phyloP scores from a whole-genome alignment of 805 yeast genomes.

The Spathaspora hagerdaliae region DNA sequence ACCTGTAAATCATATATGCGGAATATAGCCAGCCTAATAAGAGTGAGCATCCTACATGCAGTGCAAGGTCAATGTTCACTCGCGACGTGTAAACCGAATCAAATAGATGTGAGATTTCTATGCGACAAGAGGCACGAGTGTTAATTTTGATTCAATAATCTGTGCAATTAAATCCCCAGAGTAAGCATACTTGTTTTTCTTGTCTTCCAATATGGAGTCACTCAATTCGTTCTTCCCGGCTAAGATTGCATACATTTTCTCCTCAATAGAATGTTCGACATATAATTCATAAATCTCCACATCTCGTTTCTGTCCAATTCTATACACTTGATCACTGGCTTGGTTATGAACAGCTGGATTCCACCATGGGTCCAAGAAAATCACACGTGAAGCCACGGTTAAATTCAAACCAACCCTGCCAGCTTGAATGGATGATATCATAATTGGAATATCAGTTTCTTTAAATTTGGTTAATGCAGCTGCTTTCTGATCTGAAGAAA shows the following conservation, averaged over 20 bases:
- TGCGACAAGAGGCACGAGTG: no score
- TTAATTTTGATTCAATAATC: no score
- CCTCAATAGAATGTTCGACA: slow-evolving; percentile 73
- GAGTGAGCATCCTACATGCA: no score
- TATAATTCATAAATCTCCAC: slow-evolving; percentile 75
- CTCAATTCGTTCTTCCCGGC: slow-evolving; percentile 54
- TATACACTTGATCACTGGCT: slow-evolving; percentile 83
- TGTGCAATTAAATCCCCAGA: no score
- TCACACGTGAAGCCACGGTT: slow-evolving; percentile 88
- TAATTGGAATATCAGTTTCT: slow-evolving; percentile 75
- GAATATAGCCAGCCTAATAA: no score
- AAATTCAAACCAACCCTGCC: slow-evolving; percentile 97
- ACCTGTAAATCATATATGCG: no score
- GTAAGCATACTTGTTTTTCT: not conserved
- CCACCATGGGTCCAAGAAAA: slow-evolving; percentile 88
- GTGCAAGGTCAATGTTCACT: no score
- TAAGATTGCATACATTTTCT: slow-evolving; percentile 76
- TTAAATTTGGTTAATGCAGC: slow-evolving; percentile 86
- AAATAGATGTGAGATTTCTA: no score
- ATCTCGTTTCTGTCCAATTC: slow-evolving; percentile 71
- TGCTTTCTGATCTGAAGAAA: slow-evolving; percentile 89
- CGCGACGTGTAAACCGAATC: no score
- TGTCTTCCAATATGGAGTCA: slow-evolving; percentile 18
- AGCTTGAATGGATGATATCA: slow-evolving; percentile 86
- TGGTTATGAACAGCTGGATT: slow-evolving; percentile 77